phyloP scores from a whole-genome alignment of 768 basidiomycete genomes.

The Coprinopsis strossmayeri region DNA sequence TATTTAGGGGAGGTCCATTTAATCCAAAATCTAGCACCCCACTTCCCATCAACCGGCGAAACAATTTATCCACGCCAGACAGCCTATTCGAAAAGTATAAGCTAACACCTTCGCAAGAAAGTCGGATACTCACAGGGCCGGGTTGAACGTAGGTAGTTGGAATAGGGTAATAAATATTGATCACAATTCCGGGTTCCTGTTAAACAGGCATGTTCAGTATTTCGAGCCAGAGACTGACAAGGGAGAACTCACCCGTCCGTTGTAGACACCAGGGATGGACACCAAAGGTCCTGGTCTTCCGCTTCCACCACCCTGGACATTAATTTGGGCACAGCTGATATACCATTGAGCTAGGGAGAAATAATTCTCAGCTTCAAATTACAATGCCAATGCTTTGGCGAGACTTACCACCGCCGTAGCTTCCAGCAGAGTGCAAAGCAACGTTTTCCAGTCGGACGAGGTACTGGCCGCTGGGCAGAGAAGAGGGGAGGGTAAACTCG shows the following conservation, averaged over 20 bases:
- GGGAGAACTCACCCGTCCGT: conserved; percentile 18
- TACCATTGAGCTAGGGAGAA: conserved; percentile 22
- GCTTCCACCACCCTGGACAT: conserved; percentile 27
- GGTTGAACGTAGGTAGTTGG: conserved; percentile 15
- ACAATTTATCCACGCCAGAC: conserved; percentile 15
- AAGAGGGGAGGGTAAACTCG: conserved; percentile 29
- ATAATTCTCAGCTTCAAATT: not conserved
- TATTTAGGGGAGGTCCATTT: too few species aligned
- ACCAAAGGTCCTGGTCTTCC: conserved; percentile 19
- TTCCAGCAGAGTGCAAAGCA: conserved; percentile 30
- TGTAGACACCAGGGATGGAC: conserved; percentile 23
- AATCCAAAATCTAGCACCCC: too few species aligned
- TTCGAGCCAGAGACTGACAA: not conserved
- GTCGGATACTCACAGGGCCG: conserved; percentile 13
- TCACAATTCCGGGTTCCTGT: conserved; percentile 16
- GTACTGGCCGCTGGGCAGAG: conserved; percentile 31
- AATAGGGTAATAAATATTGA: conserved; percentile 18
- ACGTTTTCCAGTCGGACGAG: conserved; percentile 33
- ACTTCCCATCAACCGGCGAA: too few species aligned
- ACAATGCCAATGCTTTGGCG: not conserved
- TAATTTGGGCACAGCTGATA: conserved; percentile 31
- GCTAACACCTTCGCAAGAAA: not conserved
- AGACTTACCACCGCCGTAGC: conserved; percentile 29
- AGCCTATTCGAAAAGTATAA: conserved; percentile 7
- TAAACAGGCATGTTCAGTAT: not conserved